Evolutionary conservation across 176 grass and related monocot species (phyloP).

Genomic region (Lolium rigidum): DNA sequence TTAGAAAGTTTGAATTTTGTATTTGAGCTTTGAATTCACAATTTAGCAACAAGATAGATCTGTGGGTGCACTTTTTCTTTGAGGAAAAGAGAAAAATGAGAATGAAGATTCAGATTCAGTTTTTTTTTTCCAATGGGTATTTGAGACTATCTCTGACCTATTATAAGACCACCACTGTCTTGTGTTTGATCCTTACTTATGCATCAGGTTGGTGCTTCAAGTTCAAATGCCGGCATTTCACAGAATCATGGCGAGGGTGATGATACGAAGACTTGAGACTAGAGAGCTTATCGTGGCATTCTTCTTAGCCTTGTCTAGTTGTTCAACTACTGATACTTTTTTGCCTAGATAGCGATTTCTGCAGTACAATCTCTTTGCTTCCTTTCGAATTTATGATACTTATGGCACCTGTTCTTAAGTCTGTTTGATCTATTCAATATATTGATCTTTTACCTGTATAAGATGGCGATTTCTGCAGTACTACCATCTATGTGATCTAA

Average conservation of each 20-base stretch:
- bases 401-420: too few species aligned
- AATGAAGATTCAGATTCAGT: too few species aligned
- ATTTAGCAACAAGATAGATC: too few species aligned
- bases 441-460: not conserved
- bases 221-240: not conserved
- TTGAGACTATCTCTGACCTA: not conserved
- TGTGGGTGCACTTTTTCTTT: too few species aligned
- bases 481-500: not conserved
- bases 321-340: too few species aligned
- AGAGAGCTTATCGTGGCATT: not conserved
- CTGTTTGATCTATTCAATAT: too few species aligned
- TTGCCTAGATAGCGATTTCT: too few species aligned
- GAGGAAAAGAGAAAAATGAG: not conserved
- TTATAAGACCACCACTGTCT: not conserved
- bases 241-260: not conserved
- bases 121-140: not conserved
- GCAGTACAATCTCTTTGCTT: too few species aligned
- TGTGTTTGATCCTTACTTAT: too few species aligned
- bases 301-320: too few species aligned
- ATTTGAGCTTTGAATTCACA: slow-evolving; percentile 1
- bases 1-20: not conserved
- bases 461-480: not conserved
- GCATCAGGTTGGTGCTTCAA: not conserved
- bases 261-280: not conserved
- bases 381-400: too few species aligned